These are phyloP conservation scores for Exophiala dermatitidis DNA, from an alignment of 2,329 filamentous ascomycete genomes.

Conservation along the genomic window DNA sequence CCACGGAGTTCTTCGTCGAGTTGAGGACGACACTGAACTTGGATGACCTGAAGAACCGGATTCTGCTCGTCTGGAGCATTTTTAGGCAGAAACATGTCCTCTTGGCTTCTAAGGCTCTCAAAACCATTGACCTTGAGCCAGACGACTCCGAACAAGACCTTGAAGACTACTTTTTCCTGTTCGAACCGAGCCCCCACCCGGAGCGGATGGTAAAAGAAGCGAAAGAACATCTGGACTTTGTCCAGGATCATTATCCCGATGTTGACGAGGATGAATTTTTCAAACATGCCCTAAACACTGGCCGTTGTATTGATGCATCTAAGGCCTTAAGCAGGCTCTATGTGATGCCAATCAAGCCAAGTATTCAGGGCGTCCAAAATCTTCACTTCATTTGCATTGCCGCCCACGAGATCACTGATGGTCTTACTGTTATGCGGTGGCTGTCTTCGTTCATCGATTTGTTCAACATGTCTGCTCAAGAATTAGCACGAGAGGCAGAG, in stretches of 20 bases:
- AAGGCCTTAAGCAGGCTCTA: slow-evolving; percentile 18
- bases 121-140: neutral
- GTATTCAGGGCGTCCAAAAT: slow-evolving; percentile 1
- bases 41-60: slow-evolving; percentile 9
- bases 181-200: slow-evolving; percentile 2
- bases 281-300: slow-evolving; percentile 20
- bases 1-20: slow-evolving; percentile 16
- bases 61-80: slow-evolving; percentile 18
- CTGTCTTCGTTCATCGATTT: slow-evolving; percentile 18
- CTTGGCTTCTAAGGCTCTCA: slow-evolving; percentile 11
- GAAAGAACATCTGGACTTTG: slow-evolving; percentile 9
- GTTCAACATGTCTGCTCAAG: slow-evolving; percentile 10
- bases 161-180: slow-evolving; percentile 21
- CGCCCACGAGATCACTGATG: slow-evolving; percentile 24
- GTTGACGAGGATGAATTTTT: slow-evolving; percentile 19
- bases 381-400: slow-evolving; percentile 16
- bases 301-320: slow-evolving; percentile 17
- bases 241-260: slow-evolving; percentile 16
- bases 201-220: slow-evolving; percentile 10
- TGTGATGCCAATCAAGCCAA: slow-evolving; percentile 15
- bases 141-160: neutral
- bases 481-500: slow-evolving; percentile 3
- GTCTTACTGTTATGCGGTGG: slow-evolving; percentile 22
- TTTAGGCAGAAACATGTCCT: slow-evolving; percentile 22
- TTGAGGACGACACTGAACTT: slow-evolving; percentile 8